Base-by-base conservation (phyloP, 1,139 yeast genomes). In the Candida sp. region DNA sequence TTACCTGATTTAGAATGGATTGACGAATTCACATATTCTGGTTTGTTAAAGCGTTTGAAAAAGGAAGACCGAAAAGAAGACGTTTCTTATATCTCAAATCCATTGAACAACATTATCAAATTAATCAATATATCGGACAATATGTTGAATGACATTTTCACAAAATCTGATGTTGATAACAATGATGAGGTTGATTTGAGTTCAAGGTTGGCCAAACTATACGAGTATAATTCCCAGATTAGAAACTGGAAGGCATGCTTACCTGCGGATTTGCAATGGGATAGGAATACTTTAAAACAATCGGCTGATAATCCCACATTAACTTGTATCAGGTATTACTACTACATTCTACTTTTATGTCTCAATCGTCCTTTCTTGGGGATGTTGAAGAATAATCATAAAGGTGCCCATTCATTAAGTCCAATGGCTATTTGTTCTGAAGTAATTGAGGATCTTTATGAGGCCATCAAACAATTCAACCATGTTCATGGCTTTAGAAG, bases 351-450 rank as follows among this genome's bases (percentile, higher is more conserved):
- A 5, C 58, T 77, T 5, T 63, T 81, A 22, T 80, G 84, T 47
- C 69, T 81, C 41, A 81, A 81, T 55, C 66, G 84, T 38, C 86
- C 86, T 1, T 81, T 81, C 52, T 71, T 82, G 38, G 74, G 73
- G 27, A 47, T 57, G n/a, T 51, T 51, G 21, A 42, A 44, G 11
- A 45, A 44, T 8, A 45, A 38, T 5, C 40, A 43, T 11, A 41
- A 44, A 3, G 29, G 44, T 2, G 42, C 47, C 15, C 46, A 49
- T 43, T 46, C 49, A 42, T 55, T 71, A 27, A 60, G 67, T 19
- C 68, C 70, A 0, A 57, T 66, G 6, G 54, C 60, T 41, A 64
- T 73, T 19, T 72, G 78, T 46, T 50, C 59, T 5, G 66, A 66
- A 35, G 75, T 70, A 2, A 73, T 73, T 33, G 76, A 70, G 19